Base-by-base conservation (phyloP, 2,329 filamentous ascomycete genomes). In the Curvularia hawaiiensis region DNA sequence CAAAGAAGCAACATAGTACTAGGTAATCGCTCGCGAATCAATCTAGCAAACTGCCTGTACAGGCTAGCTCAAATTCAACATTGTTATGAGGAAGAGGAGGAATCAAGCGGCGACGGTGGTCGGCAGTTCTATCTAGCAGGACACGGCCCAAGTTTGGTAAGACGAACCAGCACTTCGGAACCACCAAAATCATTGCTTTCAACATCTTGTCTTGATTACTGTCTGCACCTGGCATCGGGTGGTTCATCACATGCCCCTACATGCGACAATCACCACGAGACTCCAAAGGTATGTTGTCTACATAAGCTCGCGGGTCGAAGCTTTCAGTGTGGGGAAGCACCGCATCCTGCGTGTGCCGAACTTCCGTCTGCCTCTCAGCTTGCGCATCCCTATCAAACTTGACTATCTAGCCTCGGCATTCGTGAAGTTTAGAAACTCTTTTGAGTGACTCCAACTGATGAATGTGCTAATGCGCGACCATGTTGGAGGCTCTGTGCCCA, bases 401-500 rank as follows among this genome's bases (percentile, higher is more conserved):
- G 12, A 43, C 16, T 26, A 43, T 26, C 40, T 9, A 43, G 40
- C 40, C 20, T 43, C 40, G 24, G 40, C 20, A 16, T 43, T 43
- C 16, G 20, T n/a, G 22, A 26, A 2, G 14, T 16, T 9, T 4
- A 24, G 22, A 16, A 3, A 24, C 14, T 26, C 12, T 4, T 26
- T 3, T 20, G 20, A 8, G 2, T 26, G 40, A 43, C 40, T 43
- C 22, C 40, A 26, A 43, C 16, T 26, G 40, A 12, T 26, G 24
- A 43, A 22, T 22, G 24, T 26, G 40, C 18, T 4, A 10, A 43
- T 43, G 20, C 40, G 22, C 26, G 22, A 22, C 22, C 12, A 18
- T 22, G 40, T 26, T 18, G 40, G 40, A 43, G 22, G 5, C 40
- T 26, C 20, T 43, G 8, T 43, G 40, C 20, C 22, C 39, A 66